phyloP scores from a whole-genome alignment of 2,329 filamentous ascomycete species.

The Fusarium goolgardi region DNA sequence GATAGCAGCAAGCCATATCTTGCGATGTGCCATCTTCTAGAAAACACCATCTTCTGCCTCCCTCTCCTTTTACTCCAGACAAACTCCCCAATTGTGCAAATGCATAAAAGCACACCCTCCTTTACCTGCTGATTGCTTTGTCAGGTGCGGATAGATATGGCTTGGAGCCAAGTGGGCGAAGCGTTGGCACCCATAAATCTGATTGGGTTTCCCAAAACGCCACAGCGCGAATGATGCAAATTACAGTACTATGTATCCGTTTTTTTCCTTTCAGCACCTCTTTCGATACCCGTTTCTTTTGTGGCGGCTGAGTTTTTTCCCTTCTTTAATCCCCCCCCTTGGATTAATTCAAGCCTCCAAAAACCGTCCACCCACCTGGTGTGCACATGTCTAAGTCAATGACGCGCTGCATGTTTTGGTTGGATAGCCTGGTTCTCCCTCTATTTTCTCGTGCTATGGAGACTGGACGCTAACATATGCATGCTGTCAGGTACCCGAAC shows the following conservation, averaged over 20 bases:
- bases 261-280: conserved; percentile 15
- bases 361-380: not conserved
- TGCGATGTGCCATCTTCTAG: not conserved
- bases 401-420: conserved; percentile 20
- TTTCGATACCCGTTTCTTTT: conserved; percentile 30
- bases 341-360: conserved; percentile 12
- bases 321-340: conserved; percentile 37
- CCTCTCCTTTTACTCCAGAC: conserved; percentile 3
- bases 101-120: conserved; percentile 16
- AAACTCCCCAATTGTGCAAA: conserved; percentile 10
- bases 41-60: not conserved
- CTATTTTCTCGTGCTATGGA: conserved; percentile 4
- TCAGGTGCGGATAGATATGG: not conserved
- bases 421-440: not conserved
- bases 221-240: conserved; percentile 34
- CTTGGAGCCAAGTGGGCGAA: conserved; percentile 21
- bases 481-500: conserved; percentile 38
- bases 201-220: conserved; percentile 26
- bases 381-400: conserved; percentile 5
- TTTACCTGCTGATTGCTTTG: not conserved
- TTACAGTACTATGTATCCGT: conserved; percentile 8
- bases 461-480: conserved; percentile 26
- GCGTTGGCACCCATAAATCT: not conserved
- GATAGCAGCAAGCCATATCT: conserved; percentile 3
- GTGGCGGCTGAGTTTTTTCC: conserved; percentile 33